A percentile compares a stretch with the other conserved stretches of the same genome.
phyloP scores from a whole-genome alignment of 805 yeast genomes.

The Cyberlindnera amylophila region DNA sequence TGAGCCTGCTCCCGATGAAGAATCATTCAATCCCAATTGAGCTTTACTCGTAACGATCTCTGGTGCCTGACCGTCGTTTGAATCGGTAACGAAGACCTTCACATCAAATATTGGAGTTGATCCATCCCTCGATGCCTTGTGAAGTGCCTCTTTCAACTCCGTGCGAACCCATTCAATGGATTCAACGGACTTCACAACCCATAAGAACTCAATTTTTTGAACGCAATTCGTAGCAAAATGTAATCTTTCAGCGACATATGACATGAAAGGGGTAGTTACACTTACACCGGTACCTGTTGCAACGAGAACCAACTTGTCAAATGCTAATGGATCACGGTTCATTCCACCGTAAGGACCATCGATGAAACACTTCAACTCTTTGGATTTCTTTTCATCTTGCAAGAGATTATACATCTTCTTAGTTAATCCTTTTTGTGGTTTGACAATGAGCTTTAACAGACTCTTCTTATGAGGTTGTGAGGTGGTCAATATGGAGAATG shows the following conservation, averaged over 20 bases:
- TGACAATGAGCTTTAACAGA: constrained; percentile 40
- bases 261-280: constrained; percentile 43
- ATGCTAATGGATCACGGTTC: constrained; percentile 40
- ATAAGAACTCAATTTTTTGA: constrained; percentile 36
- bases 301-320: constrained; percentile 40
- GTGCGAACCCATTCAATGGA: constrained; percentile 38
- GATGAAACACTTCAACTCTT: constrained; percentile 33
- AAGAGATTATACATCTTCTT: constrained; percentile 27
- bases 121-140: background rate
- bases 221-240: constrained; percentile 17
- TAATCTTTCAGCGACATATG: constrained; percentile 19
- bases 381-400: constrained; percentile 26
- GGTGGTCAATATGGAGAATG: constrained; percentile 46
- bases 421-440: constrained; percentile 47
- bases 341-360: constrained; percentile 62
- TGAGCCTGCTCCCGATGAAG: background rate
- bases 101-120: constrained; percentile 7
- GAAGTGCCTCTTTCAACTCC: constrained; percentile 29
- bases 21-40: background rate
- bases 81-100: constrained; percentile 30
- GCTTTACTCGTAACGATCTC: background rate
- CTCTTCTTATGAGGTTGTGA: constrained; percentile 24
- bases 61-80: constrained; percentile 15
- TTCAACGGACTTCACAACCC: constrained; percentile 38
- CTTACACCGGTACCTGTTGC: constrained; percentile 53